Evolutionary conservation across 352 stramenopile species (phyloP), one percentile per base, ranked within the genome.

Genomic region (Phytopythium aichiense): DNA sequence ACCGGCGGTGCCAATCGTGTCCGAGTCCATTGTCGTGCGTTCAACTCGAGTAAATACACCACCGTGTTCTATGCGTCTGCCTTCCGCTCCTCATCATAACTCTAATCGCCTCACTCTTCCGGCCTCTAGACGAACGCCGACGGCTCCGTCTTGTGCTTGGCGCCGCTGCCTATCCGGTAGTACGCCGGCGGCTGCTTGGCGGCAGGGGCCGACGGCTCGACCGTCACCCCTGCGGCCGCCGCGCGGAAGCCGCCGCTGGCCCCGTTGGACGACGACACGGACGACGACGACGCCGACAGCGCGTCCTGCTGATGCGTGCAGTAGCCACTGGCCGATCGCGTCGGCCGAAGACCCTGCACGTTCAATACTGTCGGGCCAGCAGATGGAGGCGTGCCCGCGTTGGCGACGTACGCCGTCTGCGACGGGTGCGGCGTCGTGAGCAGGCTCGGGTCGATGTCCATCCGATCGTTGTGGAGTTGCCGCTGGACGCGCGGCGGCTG

Each of bases 361-460:
- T 38, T 60, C 31, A 38, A 9, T 2, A 64, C 55, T 46, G 58
- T 46, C 18, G 55, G 16, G 23, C 16, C 52, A 16, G 63, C 58
- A 25, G 60, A 2, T 12, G 53, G 69, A 49, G 66, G 60, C 6
- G 66, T 69, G 60, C 45, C 66, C 9, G 65, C 35, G 9, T 71
- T 63, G 38, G 62, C 51, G 12, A 75, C 60, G 45, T 73, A 75
- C n/a, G 67, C 68, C 1, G 68, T 73, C 31, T 63, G 71, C 59
- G 68, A 50, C 60, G 65, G 0, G 67, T 73, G 20, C 61, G 59
- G 37, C 1, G 71, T 71, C 12, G 69, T 79, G 30, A 88, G 61
- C 57, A 89, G 43, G 50, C 79, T 87, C 23, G 58, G 68, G 49
- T 75, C 68, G 9, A 88, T 58, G 18, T 42, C 46, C 57, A 49